Conservation (phyloP, 2,329 filamentous ascomycete species). For the Cyphellophora europaea region DNA sequence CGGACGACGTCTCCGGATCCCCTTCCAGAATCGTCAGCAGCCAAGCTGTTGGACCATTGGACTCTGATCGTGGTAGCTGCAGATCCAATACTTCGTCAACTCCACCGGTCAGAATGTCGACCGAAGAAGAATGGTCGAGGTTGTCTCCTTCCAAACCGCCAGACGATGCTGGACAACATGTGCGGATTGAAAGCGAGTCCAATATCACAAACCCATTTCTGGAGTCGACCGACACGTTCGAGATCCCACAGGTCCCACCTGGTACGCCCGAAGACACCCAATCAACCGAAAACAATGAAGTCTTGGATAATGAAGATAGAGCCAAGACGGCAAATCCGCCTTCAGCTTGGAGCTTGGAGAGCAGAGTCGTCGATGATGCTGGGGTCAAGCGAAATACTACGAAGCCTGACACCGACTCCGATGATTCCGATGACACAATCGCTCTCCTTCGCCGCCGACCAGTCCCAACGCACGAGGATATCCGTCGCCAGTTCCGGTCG, state of each 20-base stretch:
- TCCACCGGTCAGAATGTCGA: background rate
- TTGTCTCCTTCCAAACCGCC: background rate
- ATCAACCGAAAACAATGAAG: no score
- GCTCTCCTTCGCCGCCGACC: background rate
- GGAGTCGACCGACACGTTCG: background rate
- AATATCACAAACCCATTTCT: background rate
- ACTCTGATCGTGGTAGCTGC: background rate
- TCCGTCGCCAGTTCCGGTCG: constrained; percentile 4
- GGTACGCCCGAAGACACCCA: constrained; percentile 1
- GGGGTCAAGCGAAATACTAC: background rate
- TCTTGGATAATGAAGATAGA: background rate
- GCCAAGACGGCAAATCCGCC: background rate
- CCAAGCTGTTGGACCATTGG: background rate
- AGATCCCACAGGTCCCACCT: no score
- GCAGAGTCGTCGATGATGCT: background rate
- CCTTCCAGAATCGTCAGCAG: background rate
- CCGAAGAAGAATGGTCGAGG: background rate
- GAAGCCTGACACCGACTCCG: background rate
- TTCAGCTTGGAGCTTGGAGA: background rate
- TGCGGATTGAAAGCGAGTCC: background rate
- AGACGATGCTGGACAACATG: background rate
- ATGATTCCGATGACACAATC: background rate
- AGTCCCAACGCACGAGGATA: constrained; percentile 7
- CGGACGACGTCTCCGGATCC: background rate
- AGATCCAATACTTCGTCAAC: background rate